These are phyloP conservation scores for Begonia loranthoides DNA, from an alignment of 306 rosid species.

Conservation along the genomic window DNA sequence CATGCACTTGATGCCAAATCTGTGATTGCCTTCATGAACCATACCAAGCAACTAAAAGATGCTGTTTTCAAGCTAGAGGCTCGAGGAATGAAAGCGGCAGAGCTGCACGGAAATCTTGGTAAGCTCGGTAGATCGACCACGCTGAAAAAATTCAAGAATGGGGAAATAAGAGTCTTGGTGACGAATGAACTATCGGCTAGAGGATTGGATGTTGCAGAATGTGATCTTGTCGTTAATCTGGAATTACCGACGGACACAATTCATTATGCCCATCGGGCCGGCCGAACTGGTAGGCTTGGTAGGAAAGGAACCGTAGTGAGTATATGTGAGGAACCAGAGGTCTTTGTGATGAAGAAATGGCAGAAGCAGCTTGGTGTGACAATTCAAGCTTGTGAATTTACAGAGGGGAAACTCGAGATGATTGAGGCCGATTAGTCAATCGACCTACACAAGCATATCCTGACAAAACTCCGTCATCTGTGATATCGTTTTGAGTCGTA, in stretches of 20 bases:
- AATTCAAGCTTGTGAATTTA: slow-evolving; percentile 43
- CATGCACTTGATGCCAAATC: slow-evolving; percentile 83
- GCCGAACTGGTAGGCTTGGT: slow-evolving; percentile 87
- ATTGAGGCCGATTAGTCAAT: slow-evolving; percentile 12
- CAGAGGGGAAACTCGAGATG: slow-evolving; percentile 54
- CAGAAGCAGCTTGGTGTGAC: slow-evolving; percentile 76
- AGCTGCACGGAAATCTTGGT: slow-evolving; percentile 94
- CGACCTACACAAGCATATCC: too few species aligned
- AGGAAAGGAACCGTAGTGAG: slow-evolving; percentile 75
- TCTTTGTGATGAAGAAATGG: slow-evolving; percentile 79
- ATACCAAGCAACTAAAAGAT: slow-evolving; percentile 78
- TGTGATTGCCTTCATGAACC: slow-evolving; percentile 93
- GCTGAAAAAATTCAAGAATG: slow-evolving; percentile 71
- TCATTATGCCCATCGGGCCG: slow-evolving; percentile 94
- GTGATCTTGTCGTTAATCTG: slow-evolving; percentile 91
- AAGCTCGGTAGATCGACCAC: slow-evolving; percentile 87
- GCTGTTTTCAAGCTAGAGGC: slow-evolving; percentile 87
- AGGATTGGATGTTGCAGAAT: slow-evolving; percentile 89
- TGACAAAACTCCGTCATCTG: too few species aligned
- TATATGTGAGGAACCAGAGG: slow-evolving; percentile 74
- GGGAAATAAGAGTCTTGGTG: slow-evolving; percentile 67
- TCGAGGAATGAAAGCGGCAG: slow-evolving; percentile 67
- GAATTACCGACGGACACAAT: slow-evolving; percentile 77
- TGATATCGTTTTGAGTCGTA: too few species aligned
- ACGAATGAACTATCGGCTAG: slow-evolving; percentile 89